Evolutionary conservation across 257 asterid species (phyloP), one percentile per base, ranked within the genome.

Genomic region (Nicotiana obtusifolia): DNA sequence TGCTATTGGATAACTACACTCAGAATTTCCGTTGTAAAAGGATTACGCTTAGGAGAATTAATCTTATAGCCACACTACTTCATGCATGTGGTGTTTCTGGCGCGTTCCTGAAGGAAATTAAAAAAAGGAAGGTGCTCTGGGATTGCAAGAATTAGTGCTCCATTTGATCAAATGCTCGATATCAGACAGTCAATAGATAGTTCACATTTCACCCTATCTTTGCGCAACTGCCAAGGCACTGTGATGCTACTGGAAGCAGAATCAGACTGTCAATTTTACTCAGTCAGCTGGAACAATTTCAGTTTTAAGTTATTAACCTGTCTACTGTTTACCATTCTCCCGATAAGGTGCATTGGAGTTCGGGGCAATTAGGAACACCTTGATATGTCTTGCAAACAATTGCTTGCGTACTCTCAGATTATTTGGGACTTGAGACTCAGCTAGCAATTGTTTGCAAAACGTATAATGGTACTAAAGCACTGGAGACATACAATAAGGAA

Each of bases 381-480:
- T 15, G 33, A 61, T 41, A 41, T 0, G 13, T 2, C 49, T 41
- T 41, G 49, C 49, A 0, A 41, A 9, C 49, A 41, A 41, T 41
- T 41, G 49, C 49, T 41, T 41, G 49, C 49, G 9, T 9, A 41
- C 92, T 95, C 52, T 86, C 98, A 0, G 89, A 90, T 81, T 93
- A 86, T 85, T 82, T 92, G 95, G 98, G 97, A 33, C 82, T 52
- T 44, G 97, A 92, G 33, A 88, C 90, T n/a, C 92, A 93, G 98
- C 86, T 92, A 59, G 91, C 96, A 64, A 86, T 93, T 85, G 97
- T 94, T 80, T 94, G 95, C 97, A 92, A 88, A 87, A 87, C 97
- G 0, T 68, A 86, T 64, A 85, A 87, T 64, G 93, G 97, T 60
- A 86, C 87, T 75, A 92, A 87, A 82, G 90, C 89, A 78, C 87